phyloP scores from a whole-genome alignment of 2,329 filamentous ascomycete species.

The Fusarium globosum region DNA sequence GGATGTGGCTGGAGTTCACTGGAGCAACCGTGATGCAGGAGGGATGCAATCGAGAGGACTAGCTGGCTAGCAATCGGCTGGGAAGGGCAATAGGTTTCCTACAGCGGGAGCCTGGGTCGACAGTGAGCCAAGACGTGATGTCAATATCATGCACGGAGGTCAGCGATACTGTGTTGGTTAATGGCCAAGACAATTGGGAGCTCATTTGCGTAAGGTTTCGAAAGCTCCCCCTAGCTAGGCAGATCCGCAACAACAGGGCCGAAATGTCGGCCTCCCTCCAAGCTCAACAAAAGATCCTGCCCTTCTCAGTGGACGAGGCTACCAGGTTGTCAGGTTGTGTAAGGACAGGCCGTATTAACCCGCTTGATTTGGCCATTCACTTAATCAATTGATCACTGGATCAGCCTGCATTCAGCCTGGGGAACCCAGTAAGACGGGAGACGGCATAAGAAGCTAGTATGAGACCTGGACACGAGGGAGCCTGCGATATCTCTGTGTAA shows the following conservation, averaged over 20 bases:
- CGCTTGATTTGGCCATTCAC: constrained; percentile 15
- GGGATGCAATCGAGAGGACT: constrained; percentile 24
- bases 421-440: constrained; percentile 31
- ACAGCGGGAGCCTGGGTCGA: constrained; percentile 1
- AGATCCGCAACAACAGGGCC: constrained; percentile 39
- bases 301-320: constrained; percentile 32
- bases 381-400: constrained; percentile 32
- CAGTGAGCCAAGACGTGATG: constrained; percentile 29
- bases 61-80: constrained; percentile 14
- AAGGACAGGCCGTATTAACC: constrained; percentile 10
- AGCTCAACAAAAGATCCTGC: constrained; percentile 38
- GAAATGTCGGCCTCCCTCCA: constrained; percentile 35
- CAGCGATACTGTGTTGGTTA: constrained; percentile 25
- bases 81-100: constrained; percentile 16
- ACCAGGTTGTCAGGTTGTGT: constrained; percentile 24
- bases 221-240: constrained; percentile 30
- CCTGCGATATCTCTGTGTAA: constrained; percentile 28
- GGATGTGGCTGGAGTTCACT: constrained; percentile 47
- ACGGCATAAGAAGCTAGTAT: constrained; percentile 26
- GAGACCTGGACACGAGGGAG: constrained; percentile 31
- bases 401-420: constrained; percentile 14
- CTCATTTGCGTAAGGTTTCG: constrained; percentile 35
- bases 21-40: constrained; percentile 40
- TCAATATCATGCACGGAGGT: constrained; percentile 43
- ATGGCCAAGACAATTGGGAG: constrained; percentile 25